Evolutionary conservation across 768 basidiomycete genomes (phyloP), one percentile per base, ranked within the genome.

Genomic region (Agrocybe praecox): DNA sequence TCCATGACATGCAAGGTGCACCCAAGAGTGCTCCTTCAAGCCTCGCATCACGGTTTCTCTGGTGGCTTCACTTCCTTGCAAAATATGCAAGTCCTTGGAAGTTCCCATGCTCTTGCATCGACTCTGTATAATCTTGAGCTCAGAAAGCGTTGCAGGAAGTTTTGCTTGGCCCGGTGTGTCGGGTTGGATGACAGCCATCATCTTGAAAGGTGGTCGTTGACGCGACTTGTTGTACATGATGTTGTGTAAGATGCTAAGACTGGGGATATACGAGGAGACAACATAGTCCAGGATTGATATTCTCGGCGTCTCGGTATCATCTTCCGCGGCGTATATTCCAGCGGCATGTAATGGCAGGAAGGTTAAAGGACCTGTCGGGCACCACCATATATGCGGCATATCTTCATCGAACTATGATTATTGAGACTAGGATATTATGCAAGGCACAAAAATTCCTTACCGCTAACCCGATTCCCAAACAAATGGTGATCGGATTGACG

Each of bases 1-100:
- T 9, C 62, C 73, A 4, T 74, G 72, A 46, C 74, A 76, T 0
- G 75, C 70, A 2, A 78, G 49, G 57, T 79, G 77, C 17, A 68
- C 48, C 57, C 61, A 68, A n/a, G 52, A 52, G 34, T 52, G 56
- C 21, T 44, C 33, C 34, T 65, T 47, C 49, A 68, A 58, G 2
- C 42, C 51, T 1, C 52, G 18, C 23, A 61, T 29, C 9, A 64
- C 61, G 7, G 49, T 40, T 14, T 52, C 53, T n/a, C 60, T 49
- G 1, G 60, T 64, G 18, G 63, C 62, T 19, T 59, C 44, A 10
- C 11, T 46, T 49, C 49, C 55, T 42, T 47, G 49, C 24, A 57
- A n/a, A 23, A 44, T 21, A 6, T 33, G 23, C 32, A 44, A 24
- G 17, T 34, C 29, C 7, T 21, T 8, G 8, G 32, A n/a, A 42